Percentiles rank a stretch among this genome's conserved stretches.
Conservation (phyloP, 768 basidiomycete genomes). For the Strobilomyces dryophilus region DNA sequence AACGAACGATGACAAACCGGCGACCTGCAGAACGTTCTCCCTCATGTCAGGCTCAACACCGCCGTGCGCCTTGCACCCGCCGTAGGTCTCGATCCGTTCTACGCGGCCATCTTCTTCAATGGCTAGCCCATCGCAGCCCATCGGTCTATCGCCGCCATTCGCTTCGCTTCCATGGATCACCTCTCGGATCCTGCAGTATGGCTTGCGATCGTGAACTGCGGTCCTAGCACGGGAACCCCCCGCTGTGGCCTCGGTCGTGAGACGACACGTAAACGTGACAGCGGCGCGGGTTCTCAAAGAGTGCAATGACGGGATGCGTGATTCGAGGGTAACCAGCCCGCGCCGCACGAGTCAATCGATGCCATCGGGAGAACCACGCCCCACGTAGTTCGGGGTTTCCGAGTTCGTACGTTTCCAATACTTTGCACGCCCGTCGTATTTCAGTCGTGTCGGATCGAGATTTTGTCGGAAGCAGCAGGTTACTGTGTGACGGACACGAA, state of each 20-base stretch:
- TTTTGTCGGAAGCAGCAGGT: conserved; percentile 12
- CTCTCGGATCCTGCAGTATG: conserved; percentile 9
- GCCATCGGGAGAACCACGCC: conserved; percentile 26
- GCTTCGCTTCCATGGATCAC: conserved; percentile 15
- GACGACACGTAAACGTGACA: conserved; percentile 30
- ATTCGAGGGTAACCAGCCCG: conserved; percentile 28
- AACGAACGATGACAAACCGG: conserved; percentile 10
- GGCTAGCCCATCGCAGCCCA: conserved; percentile 9
- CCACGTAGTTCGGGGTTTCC: conserved; percentile 5
- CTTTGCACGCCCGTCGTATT: conserved; percentile 4
- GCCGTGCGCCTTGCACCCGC: conserved; percentile 5
- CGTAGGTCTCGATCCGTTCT: conserved; percentile 12
- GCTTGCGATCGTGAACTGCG: conserved; percentile 8
- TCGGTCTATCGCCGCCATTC: conserved; percentile 28
- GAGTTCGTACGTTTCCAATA: conserved; percentile 14
- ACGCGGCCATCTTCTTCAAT: conserved; percentile 20
- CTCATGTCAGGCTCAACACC: conserved; percentile 1
- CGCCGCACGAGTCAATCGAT: conserved; percentile 26
- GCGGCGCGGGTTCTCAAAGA: conserved; percentile 19
- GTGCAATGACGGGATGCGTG: conserved; percentile 13
- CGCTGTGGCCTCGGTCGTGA: background rate
- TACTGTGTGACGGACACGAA: conserved; percentile 20
- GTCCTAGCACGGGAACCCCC: conserved; percentile 6
- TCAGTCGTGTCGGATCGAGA: conserved; percentile 19
- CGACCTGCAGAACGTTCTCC: background rate